Conservation (phyloP, 129 eudicot genomes). For the Oenanthe sinensis region DNA sequence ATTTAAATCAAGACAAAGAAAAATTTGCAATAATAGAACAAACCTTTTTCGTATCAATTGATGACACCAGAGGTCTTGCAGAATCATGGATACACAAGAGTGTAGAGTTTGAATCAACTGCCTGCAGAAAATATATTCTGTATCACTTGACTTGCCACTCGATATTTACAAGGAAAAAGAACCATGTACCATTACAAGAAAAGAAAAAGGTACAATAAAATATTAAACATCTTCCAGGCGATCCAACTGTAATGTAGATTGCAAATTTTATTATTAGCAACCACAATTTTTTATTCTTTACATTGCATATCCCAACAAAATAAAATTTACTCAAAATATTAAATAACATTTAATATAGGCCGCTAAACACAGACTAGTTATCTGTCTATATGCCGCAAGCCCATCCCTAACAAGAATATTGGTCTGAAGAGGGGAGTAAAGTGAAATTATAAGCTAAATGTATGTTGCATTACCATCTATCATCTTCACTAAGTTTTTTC, state of each 20-base stretch:
- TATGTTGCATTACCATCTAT: background rate
- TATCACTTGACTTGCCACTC: background rate
- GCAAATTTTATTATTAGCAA: background rate
- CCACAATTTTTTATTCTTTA: background rate
- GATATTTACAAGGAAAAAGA: background rate
- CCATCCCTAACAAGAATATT: background rate
- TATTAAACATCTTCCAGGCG: background rate
- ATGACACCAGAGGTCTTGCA: slow-evolving; percentile 85
- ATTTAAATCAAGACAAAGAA: slow-evolving; percentile 4
- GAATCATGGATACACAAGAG: slow-evolving; percentile 97
- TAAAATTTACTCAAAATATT: background rate
- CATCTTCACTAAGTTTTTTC: background rate
- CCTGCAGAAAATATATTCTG: slow-evolving; percentile 31
- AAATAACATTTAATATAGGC: background rate
- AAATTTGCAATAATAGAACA: background rate
- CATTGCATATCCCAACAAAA: background rate
- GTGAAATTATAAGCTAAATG: background rate
- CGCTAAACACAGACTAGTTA: background rate
- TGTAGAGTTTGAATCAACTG: slow-evolving; percentile 61
- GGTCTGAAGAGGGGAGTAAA: background rate
- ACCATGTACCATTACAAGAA: background rate
- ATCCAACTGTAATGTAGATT: background rate
- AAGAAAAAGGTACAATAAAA: background rate
- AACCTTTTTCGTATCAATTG: slow-evolving; percentile 76
- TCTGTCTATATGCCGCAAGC: background rate